Evolutionary conservation across 208 protist genomes (phyloP).

Genomic region (Leptomonas pyrrhocoris): DNA sequence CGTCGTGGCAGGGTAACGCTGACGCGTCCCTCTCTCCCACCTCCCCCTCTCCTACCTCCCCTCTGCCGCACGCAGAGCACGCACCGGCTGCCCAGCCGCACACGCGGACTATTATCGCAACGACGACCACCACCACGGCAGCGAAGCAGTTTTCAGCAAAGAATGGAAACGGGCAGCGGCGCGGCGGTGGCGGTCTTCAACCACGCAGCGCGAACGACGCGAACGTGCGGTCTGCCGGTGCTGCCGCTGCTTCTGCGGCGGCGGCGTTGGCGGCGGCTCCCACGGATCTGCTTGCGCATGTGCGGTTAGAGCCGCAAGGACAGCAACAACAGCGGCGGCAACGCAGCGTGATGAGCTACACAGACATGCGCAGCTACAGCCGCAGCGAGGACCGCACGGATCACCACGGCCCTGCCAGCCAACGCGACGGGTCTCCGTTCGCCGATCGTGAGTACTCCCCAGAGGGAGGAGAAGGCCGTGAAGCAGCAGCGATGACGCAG

Average conservation of each 20-base stretch:
- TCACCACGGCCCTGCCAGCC: neutral
- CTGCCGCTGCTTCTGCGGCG: neutral
- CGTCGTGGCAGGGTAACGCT: no score
- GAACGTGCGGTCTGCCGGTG: neutral
- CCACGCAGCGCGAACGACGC: constrained; percentile 14
- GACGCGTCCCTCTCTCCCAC: no score
- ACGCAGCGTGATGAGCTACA: constrained; percentile 26
- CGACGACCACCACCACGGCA: neutral
- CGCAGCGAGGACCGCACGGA: neutral
- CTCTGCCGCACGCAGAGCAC: neutral
- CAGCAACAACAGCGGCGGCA: constrained; percentile 5
- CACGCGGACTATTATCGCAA: no score
- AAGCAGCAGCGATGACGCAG: neutral
- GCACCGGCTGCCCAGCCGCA: neutral
- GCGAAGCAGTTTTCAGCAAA: neutral
- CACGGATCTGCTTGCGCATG: neutral
- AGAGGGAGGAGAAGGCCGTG: neutral
- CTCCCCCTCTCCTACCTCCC: neutral
- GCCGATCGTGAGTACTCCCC: constrained; percentile 1
- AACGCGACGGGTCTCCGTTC: no score
- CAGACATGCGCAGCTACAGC: constrained; percentile 20
- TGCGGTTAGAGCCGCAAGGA: neutral
- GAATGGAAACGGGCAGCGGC: neutral
- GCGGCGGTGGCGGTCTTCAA: neutral
- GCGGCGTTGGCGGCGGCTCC: neutral